Evolutionary conservation across 345 rosid species (phyloP).

Genomic region (Excoecaria agallocha): DNA sequence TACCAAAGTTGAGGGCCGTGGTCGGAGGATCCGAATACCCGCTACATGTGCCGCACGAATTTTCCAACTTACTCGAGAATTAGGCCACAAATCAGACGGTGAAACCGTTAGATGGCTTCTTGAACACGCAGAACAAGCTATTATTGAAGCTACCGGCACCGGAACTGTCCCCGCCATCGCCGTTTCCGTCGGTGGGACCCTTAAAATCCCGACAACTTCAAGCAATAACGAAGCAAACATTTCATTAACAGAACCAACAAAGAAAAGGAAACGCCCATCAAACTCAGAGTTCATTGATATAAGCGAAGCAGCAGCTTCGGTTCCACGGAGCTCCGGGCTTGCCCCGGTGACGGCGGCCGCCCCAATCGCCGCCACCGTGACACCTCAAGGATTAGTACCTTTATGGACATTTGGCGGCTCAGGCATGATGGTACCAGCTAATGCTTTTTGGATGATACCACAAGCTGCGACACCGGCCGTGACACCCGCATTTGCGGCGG

Average conservation of each 20-base stretch:
- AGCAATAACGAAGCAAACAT: neutral
- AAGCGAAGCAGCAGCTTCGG: slow-evolving; percentile 16
- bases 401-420: slow-evolving; percentile 39
- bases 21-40: slow-evolving; percentile 59
- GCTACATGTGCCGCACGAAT: slow-evolving; percentile 54
- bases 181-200: slow-evolving; percentile 41
- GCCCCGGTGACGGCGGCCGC: slow-evolving; percentile 22
- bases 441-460: slow-evolving; percentile 52
- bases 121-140: slow-evolving; percentile 46
- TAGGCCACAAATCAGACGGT: slow-evolving; percentile 51
- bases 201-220: slow-evolving; percentile 40
- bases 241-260: slow-evolving; percentile 5
- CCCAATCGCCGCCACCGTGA: slow-evolving; percentile 7
- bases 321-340: slow-evolving; percentile 32
- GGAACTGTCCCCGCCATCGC: slow-evolving; percentile 50
- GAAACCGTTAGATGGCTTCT: slow-evolving; percentile 54
- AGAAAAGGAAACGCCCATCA: slow-evolving; percentile 37
- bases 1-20: slow-evolving; percentile 57
- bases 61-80: slow-evolving; percentile 46
- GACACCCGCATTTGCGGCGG: too few species aligned
- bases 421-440: slow-evolving; percentile 45
- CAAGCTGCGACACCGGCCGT: slow-evolving; percentile 17
- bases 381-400: slow-evolving; percentile 42
- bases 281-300: slow-evolving; percentile 36
- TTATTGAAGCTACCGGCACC: slow-evolving; percentile 47